Evolutionary conservation across 495 filamentous ascomycete species (phyloP), one percentile per base, ranked within the genome.

Genomic region (Echria macrotheca): DNA sequence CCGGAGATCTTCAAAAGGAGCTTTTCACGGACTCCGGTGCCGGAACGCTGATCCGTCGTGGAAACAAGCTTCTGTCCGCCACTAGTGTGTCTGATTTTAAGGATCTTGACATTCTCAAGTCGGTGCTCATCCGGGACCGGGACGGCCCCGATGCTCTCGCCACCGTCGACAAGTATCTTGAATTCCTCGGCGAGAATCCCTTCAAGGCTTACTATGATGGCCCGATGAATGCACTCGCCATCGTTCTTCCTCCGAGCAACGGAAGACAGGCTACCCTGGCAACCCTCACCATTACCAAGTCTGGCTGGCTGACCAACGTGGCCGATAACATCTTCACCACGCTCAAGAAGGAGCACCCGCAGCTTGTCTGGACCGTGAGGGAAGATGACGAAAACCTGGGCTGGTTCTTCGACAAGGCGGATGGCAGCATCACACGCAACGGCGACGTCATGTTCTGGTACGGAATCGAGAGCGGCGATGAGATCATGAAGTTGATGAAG

Each of bases 371-470:
- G 91, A 95, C 89, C n/a, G 93, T 96, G 33, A 90, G 88, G 71
- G 85, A 89, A 57, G 87, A 93, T 52, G 93, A 98, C 54, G 94
- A 97, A 77, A 97, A 97, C 65, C 75, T 98, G 58, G 89, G 87
- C 22, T 98, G 93, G 93, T 97, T 97, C 74, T 96, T 94, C 54
- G 91, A 95, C 70, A 96, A 96, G 75, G 86, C 93, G 7, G 88
- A 95, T 51, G 94, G 94, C 39, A 95, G 87, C 67, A 73, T 96
- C 50, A 86, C 85, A 37, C 79, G 82, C 25, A 80, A 87, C 43
- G 89, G 88, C 45, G 83, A 94, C 58, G 88, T 96, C 28, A 83
- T 97, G 64, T 97, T 97, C 75, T 98, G 93, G 89, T 95, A 93
- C 61, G 93, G 93, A 26, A 81, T 93, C 47, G 87, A 91, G 56